Percentiles rank a stretch among this genome's conserved stretches.
These are phyloP conservation scores for Cerrena zonata DNA, from an alignment of 1,284 basidiomycete species.

Conservation along the genomic window DNA sequence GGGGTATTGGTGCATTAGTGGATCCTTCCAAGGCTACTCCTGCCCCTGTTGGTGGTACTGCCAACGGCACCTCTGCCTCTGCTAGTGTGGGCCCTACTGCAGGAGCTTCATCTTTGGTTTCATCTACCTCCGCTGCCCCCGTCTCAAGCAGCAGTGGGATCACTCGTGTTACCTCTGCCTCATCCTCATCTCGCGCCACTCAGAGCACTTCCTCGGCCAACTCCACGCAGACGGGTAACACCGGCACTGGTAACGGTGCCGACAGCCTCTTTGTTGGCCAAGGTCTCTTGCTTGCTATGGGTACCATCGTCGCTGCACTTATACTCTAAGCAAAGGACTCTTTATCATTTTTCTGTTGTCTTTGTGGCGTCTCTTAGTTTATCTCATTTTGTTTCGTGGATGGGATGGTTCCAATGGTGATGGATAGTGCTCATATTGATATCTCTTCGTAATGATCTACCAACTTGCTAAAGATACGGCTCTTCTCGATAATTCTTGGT, in stretches of 20 bases:
- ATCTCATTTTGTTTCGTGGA: background rate
- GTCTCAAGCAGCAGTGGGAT: background rate
- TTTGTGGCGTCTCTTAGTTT: background rate
- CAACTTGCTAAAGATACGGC: background rate
- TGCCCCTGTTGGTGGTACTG: slow-evolving; percentile 20
- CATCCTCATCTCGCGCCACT: background rate
- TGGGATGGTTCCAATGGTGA: background rate
- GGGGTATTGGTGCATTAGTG: slow-evolving; percentile 64
- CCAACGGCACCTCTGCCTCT: slow-evolving; percentile 2
- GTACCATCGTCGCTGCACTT: background rate
- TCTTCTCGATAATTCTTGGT: background rate
- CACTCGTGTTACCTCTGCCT: background rate
- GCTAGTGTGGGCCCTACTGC: slow-evolving; percentile 2
- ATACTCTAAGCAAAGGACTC: background rate
- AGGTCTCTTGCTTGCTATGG: background rate
- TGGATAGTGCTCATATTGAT: background rate
- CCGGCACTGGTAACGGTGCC: slow-evolving; percentile 10
- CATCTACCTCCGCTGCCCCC: slow-evolving; percentile 3
- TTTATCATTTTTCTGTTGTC: background rate
- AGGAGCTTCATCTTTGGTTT: background rate
- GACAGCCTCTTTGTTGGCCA: background rate
- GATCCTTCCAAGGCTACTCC: slow-evolving; percentile 31
- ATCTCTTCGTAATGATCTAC: background rate
- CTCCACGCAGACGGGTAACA: slow-evolving; percentile 5
- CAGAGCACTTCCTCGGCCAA: background rate